Percentiles rank a stretch among this genome's conserved stretches.
Conservation (phyloP, 768 basidiomycete species). For the Mycena vulgaris region DNA sequence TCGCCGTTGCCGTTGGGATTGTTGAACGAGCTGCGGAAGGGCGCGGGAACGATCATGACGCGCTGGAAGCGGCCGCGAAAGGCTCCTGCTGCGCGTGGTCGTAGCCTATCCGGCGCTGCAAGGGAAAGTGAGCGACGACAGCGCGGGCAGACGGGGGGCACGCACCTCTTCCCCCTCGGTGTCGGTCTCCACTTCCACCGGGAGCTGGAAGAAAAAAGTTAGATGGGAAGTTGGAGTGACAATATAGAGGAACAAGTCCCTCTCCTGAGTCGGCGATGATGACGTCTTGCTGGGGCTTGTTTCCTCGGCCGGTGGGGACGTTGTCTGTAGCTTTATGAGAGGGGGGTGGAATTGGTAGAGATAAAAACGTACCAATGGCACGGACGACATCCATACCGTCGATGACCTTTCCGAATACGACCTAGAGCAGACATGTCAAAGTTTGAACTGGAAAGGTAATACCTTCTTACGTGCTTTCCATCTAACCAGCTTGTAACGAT, state of each 20-base stretch:
- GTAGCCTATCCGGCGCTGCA: slow-evolving; percentile 36
- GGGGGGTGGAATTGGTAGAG: background rate
- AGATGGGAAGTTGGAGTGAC: slow-evolving; percentile 3
- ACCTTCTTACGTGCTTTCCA: slow-evolving; percentile 79
- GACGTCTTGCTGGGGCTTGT: slow-evolving; percentile 85
- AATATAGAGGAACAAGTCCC: slow-evolving; percentile 61
- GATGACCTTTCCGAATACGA: slow-evolving; percentile 93
- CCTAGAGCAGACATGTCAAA: slow-evolving; percentile 56
- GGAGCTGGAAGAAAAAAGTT: slow-evolving; percentile 56
- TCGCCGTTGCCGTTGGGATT: background rate
- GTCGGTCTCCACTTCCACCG: slow-evolving; percentile 67
- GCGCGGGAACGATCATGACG: slow-evolving; percentile 30
- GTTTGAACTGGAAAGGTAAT: background rate
- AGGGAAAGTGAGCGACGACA: background rate
- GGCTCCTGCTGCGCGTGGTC: slow-evolving; percentile 18
- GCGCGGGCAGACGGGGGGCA: slow-evolving; percentile 20
- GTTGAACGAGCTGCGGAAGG: slow-evolving; percentile 22
- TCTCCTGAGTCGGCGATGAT: slow-evolving; percentile 91
- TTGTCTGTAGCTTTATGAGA: slow-evolving; percentile 67
- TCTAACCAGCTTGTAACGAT: slow-evolving; percentile 91
- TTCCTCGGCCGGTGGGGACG: slow-evolving; percentile 76
- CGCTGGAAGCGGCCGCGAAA: slow-evolving; percentile 38
- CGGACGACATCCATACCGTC: slow-evolving; percentile 93
- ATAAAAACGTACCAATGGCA: slow-evolving; percentile 71
- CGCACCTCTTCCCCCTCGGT: slow-evolving; percentile 90